A percentile compares a stretch with the other conserved stretches of the same genome.
These are phyloP conservation scores for Diplodia corticola DNA, from an alignment of 2,329 filamentous ascomycete species.

Conservation along the genomic window DNA sequence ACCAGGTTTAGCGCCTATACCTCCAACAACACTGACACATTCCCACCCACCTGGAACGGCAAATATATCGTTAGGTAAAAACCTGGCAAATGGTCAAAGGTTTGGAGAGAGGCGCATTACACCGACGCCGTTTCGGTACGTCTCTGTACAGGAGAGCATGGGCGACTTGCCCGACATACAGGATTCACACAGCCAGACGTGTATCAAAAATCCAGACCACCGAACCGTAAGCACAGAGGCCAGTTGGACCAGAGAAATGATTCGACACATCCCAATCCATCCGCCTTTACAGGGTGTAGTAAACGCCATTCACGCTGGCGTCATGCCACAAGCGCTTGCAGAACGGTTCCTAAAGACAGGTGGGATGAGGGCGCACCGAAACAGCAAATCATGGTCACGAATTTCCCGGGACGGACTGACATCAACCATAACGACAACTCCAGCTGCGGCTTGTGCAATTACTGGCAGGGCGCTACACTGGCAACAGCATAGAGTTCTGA, in stretches of 20 bases:
- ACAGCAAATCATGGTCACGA: slow-evolving; percentile 48
- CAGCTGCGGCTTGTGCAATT: slow-evolving; percentile 56
- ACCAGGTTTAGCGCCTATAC: slow-evolving; percentile 60
- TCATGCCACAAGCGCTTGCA: slow-evolving; percentile 21
- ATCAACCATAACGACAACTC: slow-evolving; percentile 62
- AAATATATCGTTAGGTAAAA: slow-evolving; percentile 52
- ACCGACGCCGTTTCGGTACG: slow-evolving; percentile 61
- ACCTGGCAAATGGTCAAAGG: slow-evolving; percentile 39
- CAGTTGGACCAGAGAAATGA: not conserved
- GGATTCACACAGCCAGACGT: slow-evolving; percentile 62
- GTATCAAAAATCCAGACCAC: slow-evolving; percentile 69
- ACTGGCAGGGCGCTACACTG: slow-evolving; percentile 64
- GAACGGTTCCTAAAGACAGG: not conserved
- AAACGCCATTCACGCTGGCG: slow-evolving; percentile 25
- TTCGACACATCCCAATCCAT: slow-evolving; percentile 53
- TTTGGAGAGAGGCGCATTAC: slow-evolving; percentile 57
- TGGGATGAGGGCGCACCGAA: no score
- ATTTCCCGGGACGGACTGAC: slow-evolving; percentile 57
- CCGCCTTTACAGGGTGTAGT: slow-evolving; percentile 40
- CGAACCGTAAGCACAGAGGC: slow-evolving; percentile 35
- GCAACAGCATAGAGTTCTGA: slow-evolving; percentile 61
- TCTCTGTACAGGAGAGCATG: slow-evolving; percentile 56
- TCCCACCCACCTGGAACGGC: slow-evolving; percentile 51
- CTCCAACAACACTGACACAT: slow-evolving; percentile 62
- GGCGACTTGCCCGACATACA: slow-evolving; percentile 63